Base-by-base conservation (phyloP, 148 eudicot species). In the Dysphania ambrosioides region DNA sequence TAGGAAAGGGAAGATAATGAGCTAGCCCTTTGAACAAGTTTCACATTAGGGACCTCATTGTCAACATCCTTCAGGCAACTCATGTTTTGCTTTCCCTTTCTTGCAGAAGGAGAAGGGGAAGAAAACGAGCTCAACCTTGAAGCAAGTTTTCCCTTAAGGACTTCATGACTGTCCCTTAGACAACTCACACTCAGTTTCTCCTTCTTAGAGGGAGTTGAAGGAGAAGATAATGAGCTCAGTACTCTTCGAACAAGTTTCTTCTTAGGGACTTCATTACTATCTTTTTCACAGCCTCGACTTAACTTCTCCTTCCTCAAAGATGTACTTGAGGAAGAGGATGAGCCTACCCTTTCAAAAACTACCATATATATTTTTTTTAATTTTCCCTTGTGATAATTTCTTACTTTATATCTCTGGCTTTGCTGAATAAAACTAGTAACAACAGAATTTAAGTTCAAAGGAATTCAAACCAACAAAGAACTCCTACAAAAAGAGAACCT, bases 271-370 rank as follows among this genome's bases (percentile, higher is more conserved):
- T 67, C 65, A 66, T 38, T 26, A 56, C 36, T 66, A 10, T 64
- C 77, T 49, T 64, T 64, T 47, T 65, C 7, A 47, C 53, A 47
- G 16, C 21, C 40, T 4, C 2, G 27, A 68, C 51, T 36, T 34
- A 58, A 47, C 34, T 63, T 72, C 49, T 68, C 51, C 72, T 61
- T 78, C 69, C 70, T 79, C 38, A 66, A 56, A n/a, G 75, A 70
- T 15, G 79, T 68, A 47, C 53, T 47, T 58, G 74, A 74, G 42
- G 78, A 74, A 69, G 83, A 65, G 26, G 72, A 11, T 8, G 83
- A 77, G 59, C 77, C 47, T 40, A 77, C 29, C 68, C 71, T 81
- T 63, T 77, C 80, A 61, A 38, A 72, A 70, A 58, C 73, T 18
- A 77, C 83, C 83, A 81, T 81, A 47, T 38, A 36, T 77, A 8